phyloP scores from a whole-genome alignment of 2,329 filamentous ascomycete genomes.

The Hymenoscyphus repandus region DNA sequence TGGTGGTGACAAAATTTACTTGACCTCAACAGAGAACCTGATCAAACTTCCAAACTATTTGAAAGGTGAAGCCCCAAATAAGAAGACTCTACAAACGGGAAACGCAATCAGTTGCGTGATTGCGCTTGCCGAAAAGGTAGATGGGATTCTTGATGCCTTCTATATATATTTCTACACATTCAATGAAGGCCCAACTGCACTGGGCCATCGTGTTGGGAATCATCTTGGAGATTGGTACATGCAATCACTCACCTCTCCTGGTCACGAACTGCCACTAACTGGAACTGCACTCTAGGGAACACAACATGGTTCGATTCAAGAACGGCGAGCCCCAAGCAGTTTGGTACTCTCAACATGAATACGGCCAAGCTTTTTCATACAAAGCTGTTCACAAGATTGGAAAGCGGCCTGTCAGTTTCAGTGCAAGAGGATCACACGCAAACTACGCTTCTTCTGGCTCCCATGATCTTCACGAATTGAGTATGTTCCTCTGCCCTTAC shows the following conservation, averaged over 20 bases:
- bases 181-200: too few relatives aligned
- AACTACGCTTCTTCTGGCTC: conserved; percentile 62
- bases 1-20: conserved; percentile 35
- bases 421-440: conserved; percentile 61
- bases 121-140: conserved; percentile 53
- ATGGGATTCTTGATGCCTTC: conserved; percentile 34
- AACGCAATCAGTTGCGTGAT: conserved; percentile 59
- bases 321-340: conserved; percentile 74
- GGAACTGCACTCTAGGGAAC: conserved; percentile 48
- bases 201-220: background rate
- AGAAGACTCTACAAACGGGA: conserved; percentile 34
- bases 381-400: conserved; percentile 80
- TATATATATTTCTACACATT: conserved; percentile 25
- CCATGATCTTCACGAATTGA: conserved; percentile 36
- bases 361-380: conserved; percentile 81
- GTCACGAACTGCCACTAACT: too few relatives aligned
- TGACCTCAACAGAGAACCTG: conserved; percentile 29
- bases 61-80: conserved; percentile 42
- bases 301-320: conserved; percentile 82
- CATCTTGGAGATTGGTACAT: conserved; percentile 53
- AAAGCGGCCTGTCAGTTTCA: conserved; percentile 57
- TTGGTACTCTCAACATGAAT: conserved; percentile 83
- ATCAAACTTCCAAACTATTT: conserved; percentile 33
- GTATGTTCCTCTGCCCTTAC: too few relatives aligned
- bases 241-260: too few relatives aligned